Percentiles rank a stretch among this genome's conserved stretches.
Conservation (phyloP, 2,329 filamentous ascomycete species). For the Daldinia eschscholtzii region DNA sequence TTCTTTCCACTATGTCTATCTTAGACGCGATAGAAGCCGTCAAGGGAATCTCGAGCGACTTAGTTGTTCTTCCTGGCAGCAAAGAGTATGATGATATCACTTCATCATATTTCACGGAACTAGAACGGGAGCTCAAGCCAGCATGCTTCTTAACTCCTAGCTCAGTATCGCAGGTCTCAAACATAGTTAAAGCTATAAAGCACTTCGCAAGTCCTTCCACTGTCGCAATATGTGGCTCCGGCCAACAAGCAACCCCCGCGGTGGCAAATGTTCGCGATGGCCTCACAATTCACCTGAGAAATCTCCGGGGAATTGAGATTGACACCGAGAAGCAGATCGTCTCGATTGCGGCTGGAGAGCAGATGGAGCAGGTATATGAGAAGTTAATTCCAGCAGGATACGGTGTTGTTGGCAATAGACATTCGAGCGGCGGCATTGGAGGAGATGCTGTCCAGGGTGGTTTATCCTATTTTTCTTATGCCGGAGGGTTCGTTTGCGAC, state of each 20-base stretch:
- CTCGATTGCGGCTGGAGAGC: slow-evolving; percentile 26
- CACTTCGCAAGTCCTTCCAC: neutral
- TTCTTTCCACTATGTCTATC: slow-evolving; percentile 2
- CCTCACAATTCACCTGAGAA: slow-evolving; percentile 26
- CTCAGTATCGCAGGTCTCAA: slow-evolving; percentile 29
- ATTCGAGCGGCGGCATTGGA: slow-evolving; percentile 38
- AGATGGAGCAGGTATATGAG: slow-evolving; percentile 33
- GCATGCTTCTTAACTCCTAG: slow-evolving; percentile 35
- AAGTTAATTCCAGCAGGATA: slow-evolving; percentile 32
- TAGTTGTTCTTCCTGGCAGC: slow-evolving; percentile 24
- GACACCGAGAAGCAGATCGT: slow-evolving; percentile 15
- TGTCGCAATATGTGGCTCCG: slow-evolving; percentile 29
- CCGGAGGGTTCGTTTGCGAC: slow-evolving; percentile 52
- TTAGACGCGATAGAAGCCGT: slow-evolving; percentile 9
- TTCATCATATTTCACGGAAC: slow-evolving; percentile 37
- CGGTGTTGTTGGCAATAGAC: slow-evolving; percentile 37
- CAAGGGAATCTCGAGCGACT: slow-evolving; percentile 15
- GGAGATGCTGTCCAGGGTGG: slow-evolving; percentile 45
- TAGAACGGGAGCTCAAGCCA: slow-evolving; percentile 37
- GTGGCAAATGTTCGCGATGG: slow-evolving; percentile 29
- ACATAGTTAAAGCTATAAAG: slow-evolving; percentile 31
- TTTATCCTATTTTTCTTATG: slow-evolving; percentile 51
- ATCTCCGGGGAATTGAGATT: slow-evolving; percentile 30
- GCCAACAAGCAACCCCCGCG: slow-evolving; percentile 23
- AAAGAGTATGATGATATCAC: slow-evolving; percentile 31